Evolutionary conservation across 805 yeast genomes (phyloP).

Genomic region (Tetrapisispora taiwanensis): DNA sequence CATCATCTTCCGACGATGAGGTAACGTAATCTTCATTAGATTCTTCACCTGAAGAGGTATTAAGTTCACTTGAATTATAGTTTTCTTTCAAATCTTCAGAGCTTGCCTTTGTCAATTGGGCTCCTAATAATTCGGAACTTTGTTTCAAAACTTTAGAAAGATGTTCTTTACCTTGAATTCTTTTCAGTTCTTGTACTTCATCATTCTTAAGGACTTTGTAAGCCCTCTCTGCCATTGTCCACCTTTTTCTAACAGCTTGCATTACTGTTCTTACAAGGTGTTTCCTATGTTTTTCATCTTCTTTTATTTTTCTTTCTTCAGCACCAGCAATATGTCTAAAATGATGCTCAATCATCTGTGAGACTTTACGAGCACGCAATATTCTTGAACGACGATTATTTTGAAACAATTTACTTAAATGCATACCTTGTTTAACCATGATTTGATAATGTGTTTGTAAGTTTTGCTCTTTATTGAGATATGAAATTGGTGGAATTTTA

Average conservation of each 20-base stretch:
- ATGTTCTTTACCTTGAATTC: conserved; percentile 76
- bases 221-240: conserved; percentile 84
- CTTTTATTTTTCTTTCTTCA: conserved; percentile 69
- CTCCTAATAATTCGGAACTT: conserved; percentile 81
- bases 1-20: conserved; percentile 8
- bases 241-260: conserved; percentile 76
- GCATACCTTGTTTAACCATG: conserved; percentile 63
- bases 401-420: conserved; percentile 58
- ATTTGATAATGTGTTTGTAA: conserved; percentile 57
- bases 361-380: conserved; percentile 59
- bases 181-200: conserved; percentile 69
- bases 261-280: conserved; percentile 73
- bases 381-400: conserved; percentile 56
- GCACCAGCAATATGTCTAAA: conserved; percentile 82
- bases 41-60: conserved; percentile 5
- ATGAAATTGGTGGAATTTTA: conserved; percentile 39
- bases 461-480: conserved; percentile 27
- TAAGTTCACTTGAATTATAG: conserved; percentile 16
- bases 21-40: conserved; percentile 10
- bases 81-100: conserved; percentile 2
- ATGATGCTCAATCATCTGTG: conserved; percentile 76
- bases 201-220: conserved; percentile 61
- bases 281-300: conserved; percentile 58
- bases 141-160: conserved; percentile 81
- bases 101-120: conserved; percentile 47